Percentiles rank a stretch among this genome's conserved stretches.
These are phyloP conservation scores for Sporothrix dimorphospora DNA, from an alignment of 2,329 filamentous ascomycete species.

Conservation along the genomic window DNA sequence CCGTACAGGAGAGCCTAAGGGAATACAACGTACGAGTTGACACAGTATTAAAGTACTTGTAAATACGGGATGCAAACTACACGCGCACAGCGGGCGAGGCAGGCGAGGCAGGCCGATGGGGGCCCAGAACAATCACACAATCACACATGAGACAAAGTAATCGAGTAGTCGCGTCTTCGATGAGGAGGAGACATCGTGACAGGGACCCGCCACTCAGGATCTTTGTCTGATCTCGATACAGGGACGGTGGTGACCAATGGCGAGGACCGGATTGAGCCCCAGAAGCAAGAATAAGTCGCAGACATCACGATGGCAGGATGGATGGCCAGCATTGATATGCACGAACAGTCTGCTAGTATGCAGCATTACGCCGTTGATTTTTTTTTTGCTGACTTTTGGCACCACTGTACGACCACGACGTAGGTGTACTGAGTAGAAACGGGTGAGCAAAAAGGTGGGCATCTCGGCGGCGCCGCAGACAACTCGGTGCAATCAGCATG, in stretches of 20 bases:
- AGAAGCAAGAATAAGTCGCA: constrained; percentile 12
- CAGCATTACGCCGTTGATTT: background rate
- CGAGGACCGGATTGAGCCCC: background rate
- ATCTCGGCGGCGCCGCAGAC: background rate
- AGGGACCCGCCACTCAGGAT: background rate
- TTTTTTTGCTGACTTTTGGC: background rate
- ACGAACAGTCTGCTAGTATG: background rate
- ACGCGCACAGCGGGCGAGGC: background rate
- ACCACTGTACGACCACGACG: background rate
- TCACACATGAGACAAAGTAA: background rate
- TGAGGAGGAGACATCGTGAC: background rate
- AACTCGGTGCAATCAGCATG: background rate
- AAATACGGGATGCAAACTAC: background rate
- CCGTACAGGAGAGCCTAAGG: background rate
- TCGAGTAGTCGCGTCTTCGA: background rate
- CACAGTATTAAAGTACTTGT: too few relatives aligned
- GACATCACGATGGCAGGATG: background rate
- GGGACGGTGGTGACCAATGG: background rate
- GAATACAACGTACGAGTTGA: too few relatives aligned
- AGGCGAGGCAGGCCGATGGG: background rate
- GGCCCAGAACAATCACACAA: constrained; percentile 3
- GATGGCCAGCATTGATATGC: background rate
- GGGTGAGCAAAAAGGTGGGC: background rate
- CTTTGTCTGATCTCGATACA: constrained; percentile 12
- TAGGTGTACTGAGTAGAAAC: background rate